phyloP scores from a whole-genome alignment of 2,329 filamentous ascomycete genomes.

The Coniochaeta prunicola region DNA sequence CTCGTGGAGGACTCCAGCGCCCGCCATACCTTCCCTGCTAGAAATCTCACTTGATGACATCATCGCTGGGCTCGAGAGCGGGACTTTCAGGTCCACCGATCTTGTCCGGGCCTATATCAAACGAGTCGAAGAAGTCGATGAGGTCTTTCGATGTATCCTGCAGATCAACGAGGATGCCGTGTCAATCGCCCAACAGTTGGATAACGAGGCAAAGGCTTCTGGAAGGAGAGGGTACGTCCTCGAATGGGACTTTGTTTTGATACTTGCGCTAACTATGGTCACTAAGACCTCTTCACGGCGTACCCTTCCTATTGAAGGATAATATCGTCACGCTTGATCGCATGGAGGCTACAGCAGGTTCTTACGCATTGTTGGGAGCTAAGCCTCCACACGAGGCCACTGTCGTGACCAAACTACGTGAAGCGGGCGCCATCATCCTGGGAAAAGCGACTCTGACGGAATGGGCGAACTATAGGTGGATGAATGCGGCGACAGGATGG shows the following conservation, averaged over 20 bases:
- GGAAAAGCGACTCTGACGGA: conserved; percentile 57
- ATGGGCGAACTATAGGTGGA: conserved; percentile 54
- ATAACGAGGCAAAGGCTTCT: neutral
- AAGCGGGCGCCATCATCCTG: conserved; percentile 60
- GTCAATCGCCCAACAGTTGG: neutral
- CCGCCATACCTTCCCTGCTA: neutral
- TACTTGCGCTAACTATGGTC: neutral
- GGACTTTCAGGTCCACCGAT: neutral
- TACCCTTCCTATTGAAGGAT: conserved; percentile 59
- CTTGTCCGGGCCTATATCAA: neutral
- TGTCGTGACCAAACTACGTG: conserved; percentile 47
- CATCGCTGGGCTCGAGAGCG: neutral
- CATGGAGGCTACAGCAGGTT: conserved; percentile 54
- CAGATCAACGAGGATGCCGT: neutral
- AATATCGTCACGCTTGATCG: conserved; percentile 54
- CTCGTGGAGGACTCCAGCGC: neutral
- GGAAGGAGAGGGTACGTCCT: neutral
- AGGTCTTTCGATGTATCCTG: neutral
- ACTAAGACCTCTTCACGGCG: conserved; percentile 47
- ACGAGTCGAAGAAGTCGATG: neutral
- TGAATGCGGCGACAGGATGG: conserved; percentile 36
- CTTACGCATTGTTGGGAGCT: conserved; percentile 47
- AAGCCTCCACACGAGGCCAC: conserved; percentile 47
- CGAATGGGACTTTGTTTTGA: neutral
- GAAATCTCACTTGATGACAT: neutral